A percentile compares a stretch with the other conserved stretches of the same genome.
These are phyloP conservation scores for Arabidopsis lyrata DNA, from an alignment of 441 rosid genomes.

Conservation along the genomic window DNA sequence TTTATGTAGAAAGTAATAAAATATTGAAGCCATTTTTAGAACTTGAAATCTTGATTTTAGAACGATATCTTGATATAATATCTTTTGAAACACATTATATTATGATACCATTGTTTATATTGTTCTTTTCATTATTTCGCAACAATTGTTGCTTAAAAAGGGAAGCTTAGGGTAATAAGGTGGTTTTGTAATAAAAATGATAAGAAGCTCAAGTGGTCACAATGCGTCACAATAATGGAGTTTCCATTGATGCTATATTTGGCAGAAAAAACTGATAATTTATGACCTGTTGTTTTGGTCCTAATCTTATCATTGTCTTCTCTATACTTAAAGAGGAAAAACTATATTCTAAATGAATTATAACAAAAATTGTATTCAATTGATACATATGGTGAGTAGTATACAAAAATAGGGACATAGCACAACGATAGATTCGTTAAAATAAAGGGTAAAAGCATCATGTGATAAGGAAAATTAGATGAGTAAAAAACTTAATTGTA, in stretches of 20 bases:
- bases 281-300: conserved; percentile 23
- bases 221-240: conserved; percentile 43
- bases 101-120: neutral
- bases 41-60: neutral
- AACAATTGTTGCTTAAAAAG: neutral
- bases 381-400: neutral
- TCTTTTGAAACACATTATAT: neutral
- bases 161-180: conserved; percentile 34
- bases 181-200: conserved; percentile 35
- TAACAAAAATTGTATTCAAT: neutral
- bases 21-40: neutral
- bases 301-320: conserved; percentile 33
- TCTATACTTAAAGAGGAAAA: neutral
- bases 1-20: neutral
- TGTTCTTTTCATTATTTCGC: neutral
- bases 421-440: neutral
- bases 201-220: conserved; percentile 51
- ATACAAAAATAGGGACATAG: neutral
- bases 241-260: conserved; percentile 29
- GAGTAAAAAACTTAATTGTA: neutral
- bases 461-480: neutral
- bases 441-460: neutral
- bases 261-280: conserved; percentile 17
- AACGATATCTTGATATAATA: neutral
- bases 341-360: neutral